Evolutionary conservation across 2,329 filamentous ascomycete species (phyloP), one percentile per base, ranked within the genome.

Genomic region (Xylariaceae sp.): DNA sequence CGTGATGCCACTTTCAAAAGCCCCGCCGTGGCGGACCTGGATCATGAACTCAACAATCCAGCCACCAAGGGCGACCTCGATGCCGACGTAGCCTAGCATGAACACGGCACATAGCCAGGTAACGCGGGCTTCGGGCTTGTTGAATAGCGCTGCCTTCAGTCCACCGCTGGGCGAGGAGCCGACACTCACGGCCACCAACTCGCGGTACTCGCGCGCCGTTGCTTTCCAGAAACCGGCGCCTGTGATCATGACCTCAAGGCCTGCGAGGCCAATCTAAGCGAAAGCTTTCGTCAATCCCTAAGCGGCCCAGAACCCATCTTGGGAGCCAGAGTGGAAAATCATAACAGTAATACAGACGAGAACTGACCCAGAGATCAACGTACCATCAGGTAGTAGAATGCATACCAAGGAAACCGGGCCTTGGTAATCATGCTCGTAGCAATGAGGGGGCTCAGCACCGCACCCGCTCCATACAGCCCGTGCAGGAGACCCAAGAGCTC

Each of bases 41-140:
- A 90, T 85, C 88, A 94, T 93, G 72, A 94, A 93, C 4, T 86
- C 85, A 55, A 92, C 87, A 58, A 94, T 89, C 90, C 90, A 94
- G 4, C 90, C 90, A 17, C 88, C 88, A 0, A 92, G 79, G 0
- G 86, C 85, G 50, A 89, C 87, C 72, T 94, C 89, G 1, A 86
- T 78, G 6, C 90, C 90, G 0, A 92, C 87, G 67, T 93, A 93
- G 37, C 83, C 82, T 9, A 94, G 81, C 18, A 93, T 76, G 72
- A 93, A 94, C 0, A 87, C 62, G 0, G 89, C 80, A 63, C 82
- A 84, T n/a, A 89, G 75, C 87, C 88, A 91, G 1, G 87, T 86
- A 0, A 88, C 80, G 51, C 77, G 77, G 13, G 77, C 76, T 4
- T 72, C 71, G 0, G 76, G 77, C 60, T 67, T 69, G 58, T 74